Base-by-base conservation (phyloP, 2,329 filamentous ascomycete genomes). In the Chrysoporthe austroafricana region DNA sequence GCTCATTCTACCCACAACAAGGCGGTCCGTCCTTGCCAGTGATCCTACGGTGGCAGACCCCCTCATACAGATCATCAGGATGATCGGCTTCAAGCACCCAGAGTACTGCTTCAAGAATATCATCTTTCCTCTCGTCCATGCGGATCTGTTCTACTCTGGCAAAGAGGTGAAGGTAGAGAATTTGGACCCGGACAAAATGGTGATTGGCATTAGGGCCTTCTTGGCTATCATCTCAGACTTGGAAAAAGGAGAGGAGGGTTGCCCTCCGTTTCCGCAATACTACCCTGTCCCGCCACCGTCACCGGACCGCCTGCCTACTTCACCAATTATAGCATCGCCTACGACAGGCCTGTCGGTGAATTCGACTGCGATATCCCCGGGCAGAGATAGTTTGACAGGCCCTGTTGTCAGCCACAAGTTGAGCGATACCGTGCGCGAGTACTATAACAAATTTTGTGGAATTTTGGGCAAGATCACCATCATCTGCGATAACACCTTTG, bases 401-500 rank as follows among this genome's bases (percentile, higher is more conserved):
- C 89, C 89, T 2, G 87, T 91, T 2, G 77, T 85, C n/a, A 83
- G 84, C 1, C 83, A 84, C 60, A 82, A 85, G 26, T 84, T 98
- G 63, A 90, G 87, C 62, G 93, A 97, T 48, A 88, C 89, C 32
- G 90, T 93, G 0, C 91, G 90, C 74, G 92, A 96, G 56, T 96
- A 93, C 75, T 97, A 98, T 77, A 84, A 90, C 64, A 91, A 91
- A 63, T 99, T 99, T 73, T 98, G 95, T 76, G 93, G 97, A 76
- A 95, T 99, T 34, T 82, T 99, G 8, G 96, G 95, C 36, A 96
- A 97, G 76, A 96, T 99, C 66, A 97, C 94, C 2, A 91, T 98
- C 57, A 90, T 98, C 44, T 99, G 96, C 78, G 96, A 99, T 77
- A 96, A 97, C 73, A 92, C 95, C 0, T 99, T 99, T 80, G 96